These are phyloP conservation scores for Eustoma russellianum DNA, from an alignment of 257 asterid species.

Conservation along the genomic window DNA sequence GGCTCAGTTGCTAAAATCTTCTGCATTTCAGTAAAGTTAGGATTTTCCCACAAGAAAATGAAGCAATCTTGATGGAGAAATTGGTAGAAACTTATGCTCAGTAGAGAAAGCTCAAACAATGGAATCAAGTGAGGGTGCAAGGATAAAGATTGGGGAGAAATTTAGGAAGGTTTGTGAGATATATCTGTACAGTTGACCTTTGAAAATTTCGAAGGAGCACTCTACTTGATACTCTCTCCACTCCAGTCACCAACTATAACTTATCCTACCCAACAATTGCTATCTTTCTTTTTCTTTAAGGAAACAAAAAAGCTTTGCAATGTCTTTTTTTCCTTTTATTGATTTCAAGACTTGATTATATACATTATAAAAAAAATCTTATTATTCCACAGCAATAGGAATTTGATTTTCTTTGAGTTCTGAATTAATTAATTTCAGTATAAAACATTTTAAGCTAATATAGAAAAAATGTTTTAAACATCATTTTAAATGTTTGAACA, in stretches of 20 bases:
- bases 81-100: background rate
- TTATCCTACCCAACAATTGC: no score
- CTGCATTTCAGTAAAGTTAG: conserved; percentile 5
- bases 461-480: no score
- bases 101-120: conserved; percentile 11
- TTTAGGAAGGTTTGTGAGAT: conserved; percentile 7
- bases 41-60: conserved; percentile 1
- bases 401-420: no score
- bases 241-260: background rate
- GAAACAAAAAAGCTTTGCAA: no score
- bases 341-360: no score
- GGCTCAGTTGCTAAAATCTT: conserved; percentile 3
- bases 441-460: no score
- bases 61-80: conserved; percentile 13
- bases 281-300: no score
- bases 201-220: background rate
- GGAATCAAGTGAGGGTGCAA: conserved; percentile 6
- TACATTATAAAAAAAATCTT: no score
- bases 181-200: conserved; percentile 18
- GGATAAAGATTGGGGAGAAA: conserved; percentile 1
- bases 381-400: no score
- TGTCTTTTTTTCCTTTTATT: no score
- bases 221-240: conserved; percentile 4
- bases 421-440: no score
- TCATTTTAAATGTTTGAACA: no score